phyloP scores from a whole-genome alignment of 192 early-diverging fungal species.

The Chytriomyces hyalinus region DNA sequence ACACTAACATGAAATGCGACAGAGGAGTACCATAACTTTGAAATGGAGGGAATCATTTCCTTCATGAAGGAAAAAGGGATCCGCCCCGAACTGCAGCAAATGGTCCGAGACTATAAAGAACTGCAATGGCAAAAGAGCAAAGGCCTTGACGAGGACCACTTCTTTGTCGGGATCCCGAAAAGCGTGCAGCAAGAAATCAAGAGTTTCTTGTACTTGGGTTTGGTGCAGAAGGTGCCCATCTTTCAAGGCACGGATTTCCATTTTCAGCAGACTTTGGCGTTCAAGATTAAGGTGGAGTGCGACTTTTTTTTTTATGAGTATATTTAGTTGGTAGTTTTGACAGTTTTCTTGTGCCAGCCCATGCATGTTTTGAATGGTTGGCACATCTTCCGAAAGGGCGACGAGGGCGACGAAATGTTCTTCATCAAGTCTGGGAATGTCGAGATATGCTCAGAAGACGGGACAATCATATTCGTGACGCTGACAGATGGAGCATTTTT shows the following conservation, averaged over 20 bases:
- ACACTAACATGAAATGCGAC: not conserved
- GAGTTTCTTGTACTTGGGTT: conserved; percentile 43
- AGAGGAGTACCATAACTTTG: conserved; percentile 44
- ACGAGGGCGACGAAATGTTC: conserved; percentile 49
- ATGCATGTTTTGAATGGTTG: conserved; percentile 39
- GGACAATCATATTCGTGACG: conserved; percentile 34
- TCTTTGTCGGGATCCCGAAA: conserved; percentile 44
- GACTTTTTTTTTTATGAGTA: too few relatives aligned
- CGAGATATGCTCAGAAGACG: conserved; percentile 37
- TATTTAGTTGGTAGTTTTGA: not conserved
- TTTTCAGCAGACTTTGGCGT: conserved; percentile 39
- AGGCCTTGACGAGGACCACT: conserved; percentile 43
- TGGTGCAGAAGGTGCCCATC: conserved; percentile 43
- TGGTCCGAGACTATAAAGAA: conserved; percentile 43
- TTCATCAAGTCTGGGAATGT: conserved; percentile 43
- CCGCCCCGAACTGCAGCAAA: conserved; percentile 38
- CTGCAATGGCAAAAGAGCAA: conserved; percentile 44
- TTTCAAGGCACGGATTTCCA: conserved; percentile 41
- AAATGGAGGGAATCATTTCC: conserved; percentile 37
- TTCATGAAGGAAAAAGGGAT: conserved; percentile 42
- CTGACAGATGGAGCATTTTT: conserved; percentile 33
- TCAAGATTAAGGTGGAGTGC: conserved; percentile 40
- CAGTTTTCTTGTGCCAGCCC: conserved; percentile 10
- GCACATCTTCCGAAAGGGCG: conserved; percentile 44
- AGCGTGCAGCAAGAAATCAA: conserved; percentile 47